A percentile compares a stretch with the other conserved stretches of the same genome.
phyloP scores from a whole-genome alignment of 805 yeast genomes.

The Sporopachydermia lactativora region DNA sequence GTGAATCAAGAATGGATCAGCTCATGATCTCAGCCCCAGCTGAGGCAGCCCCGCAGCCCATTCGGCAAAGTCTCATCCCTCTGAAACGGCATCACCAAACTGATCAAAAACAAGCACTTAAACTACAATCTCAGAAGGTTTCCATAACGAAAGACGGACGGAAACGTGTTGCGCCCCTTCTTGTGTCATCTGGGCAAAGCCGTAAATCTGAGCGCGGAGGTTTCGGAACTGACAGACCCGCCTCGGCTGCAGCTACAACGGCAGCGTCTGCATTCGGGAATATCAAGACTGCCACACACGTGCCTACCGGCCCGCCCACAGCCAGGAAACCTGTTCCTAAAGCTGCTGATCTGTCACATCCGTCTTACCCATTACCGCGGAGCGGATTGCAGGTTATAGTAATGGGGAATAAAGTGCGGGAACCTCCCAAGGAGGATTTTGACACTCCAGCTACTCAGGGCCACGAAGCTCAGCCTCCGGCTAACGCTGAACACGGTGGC shows the following conservation, averaged over 20 bases:
- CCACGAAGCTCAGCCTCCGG: slow-evolving; percentile 10
- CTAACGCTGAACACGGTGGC: too few relatives aligned
- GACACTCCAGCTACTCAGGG: slow-evolving; percentile 13
- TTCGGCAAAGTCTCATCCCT: slow-evolving; percentile 8
- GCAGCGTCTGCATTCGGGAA: slow-evolving; percentile 6
- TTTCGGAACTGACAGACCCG: too few relatives aligned
- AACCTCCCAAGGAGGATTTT: slow-evolving; percentile 12
- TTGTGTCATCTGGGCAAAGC: slow-evolving; percentile 29
- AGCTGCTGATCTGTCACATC: slow-evolving; percentile 23
- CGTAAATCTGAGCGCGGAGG: too few relatives aligned
- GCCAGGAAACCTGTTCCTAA: slow-evolving; percentile 15
- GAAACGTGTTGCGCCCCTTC: slow-evolving; percentile 59
- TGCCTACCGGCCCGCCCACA: slow-evolving; percentile 9
- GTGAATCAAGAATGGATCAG: slow-evolving; percentile 26
- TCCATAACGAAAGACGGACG: slow-evolving; percentile 64
- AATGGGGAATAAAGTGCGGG: slow-evolving; percentile 35
- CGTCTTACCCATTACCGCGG: slow-evolving; percentile 41
- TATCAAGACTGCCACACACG: slow-evolving; percentile 4
- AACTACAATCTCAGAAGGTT: slow-evolving; percentile 27
- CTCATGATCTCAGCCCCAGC: slow-evolving; percentile 18
- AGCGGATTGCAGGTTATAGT: slow-evolving; percentile 53
- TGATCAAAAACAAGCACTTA: slow-evolving; percentile 8
- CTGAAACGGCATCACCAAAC: slow-evolving; percentile 6
- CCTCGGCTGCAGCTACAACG: slow-evolving; percentile 12
- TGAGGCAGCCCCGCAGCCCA: slow-evolving; percentile 3